A percentile compares a stretch with the other conserved stretches of the same genome.
Conservation (phyloP, 1,139 yeast species). For the Hyphopichia pseudoburtonii region DNA sequence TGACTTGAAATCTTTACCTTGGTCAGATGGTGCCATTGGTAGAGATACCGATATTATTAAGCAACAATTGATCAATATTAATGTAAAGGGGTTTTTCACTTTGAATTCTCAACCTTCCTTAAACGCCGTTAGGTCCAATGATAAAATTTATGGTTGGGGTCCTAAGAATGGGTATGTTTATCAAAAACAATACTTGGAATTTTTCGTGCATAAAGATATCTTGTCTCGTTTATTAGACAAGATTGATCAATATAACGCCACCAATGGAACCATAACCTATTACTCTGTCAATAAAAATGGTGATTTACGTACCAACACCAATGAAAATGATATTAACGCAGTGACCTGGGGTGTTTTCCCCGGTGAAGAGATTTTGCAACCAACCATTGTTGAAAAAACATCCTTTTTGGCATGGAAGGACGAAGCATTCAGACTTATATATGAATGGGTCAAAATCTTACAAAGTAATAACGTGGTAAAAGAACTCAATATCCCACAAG, state of each 20-base stretch:
- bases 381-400: constrained; percentile 87
- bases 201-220: constrained; percentile 64
- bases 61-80: constrained; percentile 58
- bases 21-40: constrained; percentile 92
- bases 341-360: constrained; percentile 99
- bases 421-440: constrained; percentile 80
- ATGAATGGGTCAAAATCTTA: constrained; percentile 73
- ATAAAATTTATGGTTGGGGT: constrained; percentile 90
- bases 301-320: constrained; percentile 61
- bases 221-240: constrained; percentile 38
- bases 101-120: constrained; percentile 95
- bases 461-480: constrained; percentile 35
- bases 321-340: constrained; percentile 81
- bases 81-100: constrained; percentile 69
- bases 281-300: constrained; percentile 74
- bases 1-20: constrained; percentile 74
- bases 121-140: constrained; percentile 73
- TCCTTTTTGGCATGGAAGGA: constrained; percentile 96
- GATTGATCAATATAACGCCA: constrained; percentile 40
- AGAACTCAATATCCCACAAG: constrained; percentile 36
- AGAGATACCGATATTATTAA: constrained; percentile 71
- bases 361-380: constrained; percentile 86
- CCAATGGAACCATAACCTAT: constrained; percentile 58
- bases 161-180: constrained; percentile 89
- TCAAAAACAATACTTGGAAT: constrained; percentile 89